A percentile compares a stretch with the other conserved stretches of the same genome.
Conservation (phyloP, 371 early-diverging fungal genomes). For the Mortierella sp. region DNA sequence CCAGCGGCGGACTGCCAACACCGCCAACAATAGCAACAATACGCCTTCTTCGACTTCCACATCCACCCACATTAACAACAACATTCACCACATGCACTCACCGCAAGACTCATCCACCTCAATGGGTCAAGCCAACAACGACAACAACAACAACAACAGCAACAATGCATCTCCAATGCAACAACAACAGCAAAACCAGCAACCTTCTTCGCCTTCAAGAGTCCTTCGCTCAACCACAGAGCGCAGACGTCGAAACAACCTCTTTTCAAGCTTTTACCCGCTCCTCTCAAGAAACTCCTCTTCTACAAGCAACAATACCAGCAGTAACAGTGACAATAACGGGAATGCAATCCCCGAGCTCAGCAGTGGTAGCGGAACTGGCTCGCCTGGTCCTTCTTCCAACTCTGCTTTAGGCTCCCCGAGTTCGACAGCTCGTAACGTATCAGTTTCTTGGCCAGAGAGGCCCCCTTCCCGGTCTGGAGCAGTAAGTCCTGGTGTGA, state of each 20-base stretch:
- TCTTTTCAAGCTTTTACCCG: conserved; percentile 56
- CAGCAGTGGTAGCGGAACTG: background rate
- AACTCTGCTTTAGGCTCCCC: background rate
- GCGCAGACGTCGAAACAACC: conserved; percentile 48
- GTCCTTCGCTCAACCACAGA: conserved; percentile 46
- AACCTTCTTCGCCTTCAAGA: conserved; percentile 36
- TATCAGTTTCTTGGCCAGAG: conserved; percentile 17
- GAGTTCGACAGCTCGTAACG: background rate
- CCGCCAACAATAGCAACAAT: background rate
- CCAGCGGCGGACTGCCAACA: conserved; percentile 8
- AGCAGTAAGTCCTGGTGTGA: background rate
- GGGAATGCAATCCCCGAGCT: background rate
- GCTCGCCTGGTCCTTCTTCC: background rate
- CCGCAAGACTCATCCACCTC: background rate
- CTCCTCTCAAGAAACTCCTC: conserved; percentile 41
- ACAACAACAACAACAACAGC: background rate
- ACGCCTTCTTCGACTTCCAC: background rate
- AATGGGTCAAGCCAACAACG: background rate
- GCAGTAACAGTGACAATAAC: background rate
- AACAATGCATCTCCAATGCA: conserved; percentile 8
- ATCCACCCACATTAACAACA: background rate
- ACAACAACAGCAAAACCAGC: conserved; percentile 3
- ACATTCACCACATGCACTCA: background rate
- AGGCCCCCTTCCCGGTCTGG: conserved; percentile 22
- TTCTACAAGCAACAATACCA: background rate